Evolutionary conservation across 2,329 filamentous ascomycete genomes (phyloP), one percentile per base, ranked within the genome.

Genomic region (Botrytis byssoidea): DNA sequence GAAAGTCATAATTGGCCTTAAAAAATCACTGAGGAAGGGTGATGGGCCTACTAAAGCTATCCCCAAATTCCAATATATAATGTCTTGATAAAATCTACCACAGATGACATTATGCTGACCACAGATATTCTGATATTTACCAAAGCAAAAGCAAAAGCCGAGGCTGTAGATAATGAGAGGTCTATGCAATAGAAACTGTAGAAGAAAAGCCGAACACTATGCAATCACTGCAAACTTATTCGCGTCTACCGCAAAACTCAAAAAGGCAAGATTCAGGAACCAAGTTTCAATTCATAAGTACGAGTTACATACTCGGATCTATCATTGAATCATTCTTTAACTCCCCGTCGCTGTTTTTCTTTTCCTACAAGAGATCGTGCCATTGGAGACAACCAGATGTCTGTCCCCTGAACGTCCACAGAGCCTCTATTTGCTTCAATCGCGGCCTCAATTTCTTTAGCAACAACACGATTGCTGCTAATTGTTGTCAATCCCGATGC

Each of bases 341-440:
- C 64, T 25, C 71, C 71, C 12, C 71, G 64, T 20, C 71, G 35
- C 46, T 69, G 71, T 77, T 88, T 90, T 78, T 90, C 88, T 80
- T 92, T 92, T 4, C 90, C 91, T 66, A 92, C 88, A 80, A 93
- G 83, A 79, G 89, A 91, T 75, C 91, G 84, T 55, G 89, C 88
- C 67, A 88, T 90, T 22, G 88, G 87, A 78, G 89, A 90, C 2
- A 91, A 83, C 88, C 90, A 92, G 32, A 92, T 86, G 75, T 85
- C 83, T 1, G 91, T 91, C 25, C 90, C 90, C n/a, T 63, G 55
- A 37, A 82, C 79, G 67, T 90, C 85, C 48, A 83, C 81, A 55
- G 79, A 76, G 2, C 83, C 80, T 67, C 85, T 82, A 74, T 86
- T 83, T 74, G 85, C 83, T 75, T 91, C 88, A 66, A 92, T 83